These are phyloP conservation scores for Paecilomyces dactylethromorphus DNA, from an alignment of 2,329 filamentous ascomycete species.

Conservation along the genomic window DNA sequence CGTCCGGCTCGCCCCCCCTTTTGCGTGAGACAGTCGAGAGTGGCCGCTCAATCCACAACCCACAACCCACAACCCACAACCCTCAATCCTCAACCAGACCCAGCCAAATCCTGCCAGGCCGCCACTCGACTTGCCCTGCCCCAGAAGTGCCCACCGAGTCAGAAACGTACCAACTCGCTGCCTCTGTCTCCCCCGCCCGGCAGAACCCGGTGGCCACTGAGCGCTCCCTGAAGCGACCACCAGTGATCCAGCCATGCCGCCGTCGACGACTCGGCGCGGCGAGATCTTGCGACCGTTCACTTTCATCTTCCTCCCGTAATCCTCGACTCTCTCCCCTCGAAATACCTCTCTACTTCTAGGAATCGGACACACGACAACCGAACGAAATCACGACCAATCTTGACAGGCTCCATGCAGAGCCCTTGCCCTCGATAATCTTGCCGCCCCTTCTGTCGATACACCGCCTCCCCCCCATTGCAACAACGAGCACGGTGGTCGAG, in stretches of 20 bases:
- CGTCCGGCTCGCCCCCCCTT: not conserved
- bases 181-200: not conserved
- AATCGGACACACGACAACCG: no score
- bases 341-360: not conserved
- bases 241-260: not conserved
- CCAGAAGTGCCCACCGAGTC: not conserved
- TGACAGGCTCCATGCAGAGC: no score
- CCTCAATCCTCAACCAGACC: no score
- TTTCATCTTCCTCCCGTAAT: not conserved
- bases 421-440: not conserved
- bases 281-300: not conserved
- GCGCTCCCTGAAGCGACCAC: not conserved
- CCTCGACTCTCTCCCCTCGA: not conserved
- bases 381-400: no score
- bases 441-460: not conserved
- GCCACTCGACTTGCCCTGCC: no score
- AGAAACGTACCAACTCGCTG: no score
- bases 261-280: not conserved
- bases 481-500: slow-evolving; percentile 14
- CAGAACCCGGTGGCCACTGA: slow-evolving; percentile 2
- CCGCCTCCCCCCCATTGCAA: not conserved
- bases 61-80: no score
- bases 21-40: no score
- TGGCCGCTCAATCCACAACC: no score
- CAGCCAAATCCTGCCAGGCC: no score